Percentiles rank a stretch among this genome's conserved stretches.
Conservation (phyloP, 192 early-diverging fungal species). For the Coemansia guatemalensis region DNA sequence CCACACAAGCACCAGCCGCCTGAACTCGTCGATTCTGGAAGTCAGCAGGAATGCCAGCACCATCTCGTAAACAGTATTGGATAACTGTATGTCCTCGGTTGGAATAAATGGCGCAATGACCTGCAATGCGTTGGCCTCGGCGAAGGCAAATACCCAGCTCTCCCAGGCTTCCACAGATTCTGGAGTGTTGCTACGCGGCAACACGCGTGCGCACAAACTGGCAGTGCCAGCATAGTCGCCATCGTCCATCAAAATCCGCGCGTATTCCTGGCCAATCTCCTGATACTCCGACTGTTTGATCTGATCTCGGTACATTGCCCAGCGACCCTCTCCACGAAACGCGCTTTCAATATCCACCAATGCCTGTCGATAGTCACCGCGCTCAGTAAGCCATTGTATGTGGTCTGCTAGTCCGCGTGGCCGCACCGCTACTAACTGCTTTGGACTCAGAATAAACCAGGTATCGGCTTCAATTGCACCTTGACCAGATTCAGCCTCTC, state of each 20-base stretch:
- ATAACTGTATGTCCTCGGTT: slow-evolving; percentile 67
- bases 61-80: slow-evolving; percentile 83
- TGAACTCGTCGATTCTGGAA: slow-evolving; percentile 41
- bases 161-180: slow-evolving; percentile 68
- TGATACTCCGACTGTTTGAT: slow-evolving; percentile 60
- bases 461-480: slow-evolving; percentile 60
- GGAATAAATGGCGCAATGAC: slow-evolving; percentile 79
- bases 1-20: slow-evolving; percentile 73
- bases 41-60: slow-evolving; percentile 64
- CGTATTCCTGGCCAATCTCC: slow-evolving; percentile 80
- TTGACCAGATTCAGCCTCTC: background rate
- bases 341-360: slow-evolving; percentile 65
- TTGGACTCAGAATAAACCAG: slow-evolving; percentile 92
- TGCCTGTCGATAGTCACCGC: slow-evolving; percentile 78
- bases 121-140: slow-evolving; percentile 71
- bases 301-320: slow-evolving; percentile 39
- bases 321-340: slow-evolving; percentile 55
- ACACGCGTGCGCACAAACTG: slow-evolving; percentile 66
- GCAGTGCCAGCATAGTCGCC: slow-evolving; percentile 73
- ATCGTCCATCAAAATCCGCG: slow-evolving; percentile 71
- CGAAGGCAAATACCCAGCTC: slow-evolving; percentile 87
- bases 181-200: slow-evolving; percentile 51
- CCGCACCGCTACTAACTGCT: slow-evolving; percentile 87
- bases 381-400: slow-evolving; percentile 89
- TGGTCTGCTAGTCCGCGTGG: slow-evolving; percentile 91